phyloP scores from a whole-genome alignment of 495 filamentous ascomycete species.

The Penicillium diatomitis region DNA sequence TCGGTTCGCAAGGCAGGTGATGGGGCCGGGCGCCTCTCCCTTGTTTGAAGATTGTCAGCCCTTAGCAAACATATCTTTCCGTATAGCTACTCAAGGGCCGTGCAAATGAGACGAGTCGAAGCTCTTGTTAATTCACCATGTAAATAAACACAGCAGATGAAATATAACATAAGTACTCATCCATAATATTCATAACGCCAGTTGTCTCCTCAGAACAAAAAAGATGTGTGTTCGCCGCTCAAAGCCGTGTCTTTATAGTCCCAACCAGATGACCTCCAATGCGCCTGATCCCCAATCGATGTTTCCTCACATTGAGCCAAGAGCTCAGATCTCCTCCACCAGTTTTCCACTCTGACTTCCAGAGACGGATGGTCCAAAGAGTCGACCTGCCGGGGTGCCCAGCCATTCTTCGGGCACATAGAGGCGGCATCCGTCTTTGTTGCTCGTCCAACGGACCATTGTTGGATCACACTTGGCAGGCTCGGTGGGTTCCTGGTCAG shows the following conservation, averaged over 20 bases:
- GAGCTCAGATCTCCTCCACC: constrained; percentile 36
- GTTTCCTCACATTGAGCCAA: background rate
- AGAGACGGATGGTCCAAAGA: constrained; percentile 40
- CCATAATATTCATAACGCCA: constrained; percentile 1
- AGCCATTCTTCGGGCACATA: constrained; percentile 81
- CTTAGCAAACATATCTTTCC: too few relatives aligned
- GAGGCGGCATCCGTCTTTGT: constrained; percentile 54
- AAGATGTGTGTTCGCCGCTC: background rate
- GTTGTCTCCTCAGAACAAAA: too few relatives aligned
- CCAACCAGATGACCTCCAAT: constrained; percentile 10
- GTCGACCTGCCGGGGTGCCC: constrained; percentile 52
- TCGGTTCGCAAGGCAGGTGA: too few relatives aligned
- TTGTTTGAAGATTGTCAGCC: too few relatives aligned
- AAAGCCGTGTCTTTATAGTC: constrained; percentile 1
- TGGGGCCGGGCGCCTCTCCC: too few relatives aligned
- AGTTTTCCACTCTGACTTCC: constrained; percentile 25
- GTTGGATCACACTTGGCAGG: constrained; percentile 52
- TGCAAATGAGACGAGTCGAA: too few relatives aligned
- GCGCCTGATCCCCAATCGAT: constrained; percentile 19
- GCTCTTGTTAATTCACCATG: too few relatives aligned
- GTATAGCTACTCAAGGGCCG: too few relatives aligned
- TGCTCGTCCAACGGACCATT: constrained; percentile 74
- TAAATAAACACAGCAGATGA: too few relatives aligned
- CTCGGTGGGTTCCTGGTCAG: constrained; percentile 48
- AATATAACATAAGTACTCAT: background rate